phyloP scores from a whole-genome alignment of 495 filamentous ascomycete genomes.

The Talaromyces adpressus region DNA sequence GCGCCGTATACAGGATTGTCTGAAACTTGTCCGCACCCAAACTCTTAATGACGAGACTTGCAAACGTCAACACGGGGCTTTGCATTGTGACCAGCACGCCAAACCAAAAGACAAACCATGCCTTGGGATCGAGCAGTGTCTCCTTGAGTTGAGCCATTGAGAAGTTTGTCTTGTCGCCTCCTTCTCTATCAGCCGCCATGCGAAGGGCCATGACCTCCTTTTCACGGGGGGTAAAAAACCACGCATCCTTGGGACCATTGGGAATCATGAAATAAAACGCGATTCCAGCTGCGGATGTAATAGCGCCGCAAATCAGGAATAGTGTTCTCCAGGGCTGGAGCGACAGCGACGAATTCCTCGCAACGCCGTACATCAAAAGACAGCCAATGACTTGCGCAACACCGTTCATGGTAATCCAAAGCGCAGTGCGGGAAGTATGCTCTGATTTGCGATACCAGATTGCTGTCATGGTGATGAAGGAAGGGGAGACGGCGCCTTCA shows the following conservation, averaged over 20 bases:
- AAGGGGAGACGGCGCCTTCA: slow-evolving; percentile 37
- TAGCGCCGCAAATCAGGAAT: slow-evolving; percentile 42
- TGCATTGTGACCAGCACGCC: slow-evolving; percentile 31
- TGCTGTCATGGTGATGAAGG: slow-evolving; percentile 20
- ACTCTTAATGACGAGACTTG: slow-evolving; percentile 26
- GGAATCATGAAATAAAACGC: slow-evolving; percentile 50
- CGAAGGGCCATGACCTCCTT: slow-evolving; percentile 46
- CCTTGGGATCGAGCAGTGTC: slow-evolving; percentile 47
- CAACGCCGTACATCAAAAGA: slow-evolving; percentile 50
- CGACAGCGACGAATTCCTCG: slow-evolving; percentile 24
- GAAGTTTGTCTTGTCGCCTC: slow-evolving; percentile 51
- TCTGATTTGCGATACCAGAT: slow-evolving; percentile 40
- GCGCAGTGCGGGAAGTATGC: slow-evolving; percentile 39
- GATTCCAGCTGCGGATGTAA: slow-evolving; percentile 43
- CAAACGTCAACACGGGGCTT: slow-evolving; percentile 16
- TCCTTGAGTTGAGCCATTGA: slow-evolving; percentile 51
- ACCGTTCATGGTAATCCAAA: slow-evolving; percentile 51
- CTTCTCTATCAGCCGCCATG: slow-evolving; percentile 50
- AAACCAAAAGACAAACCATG: slow-evolving; percentile 53
- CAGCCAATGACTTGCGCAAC: slow-evolving; percentile 47
- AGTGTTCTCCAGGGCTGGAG: slow-evolving; percentile 42
- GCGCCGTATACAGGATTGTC: slow-evolving; percentile 25
- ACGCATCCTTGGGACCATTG: slow-evolving; percentile 50
- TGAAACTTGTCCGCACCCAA: slow-evolving; percentile 23
- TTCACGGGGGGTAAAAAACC: slow-evolving; percentile 48